phyloP scores from a whole-genome alignment of 2,329 filamentous ascomycete genomes.

The Fusarium xylarioides region DNA sequence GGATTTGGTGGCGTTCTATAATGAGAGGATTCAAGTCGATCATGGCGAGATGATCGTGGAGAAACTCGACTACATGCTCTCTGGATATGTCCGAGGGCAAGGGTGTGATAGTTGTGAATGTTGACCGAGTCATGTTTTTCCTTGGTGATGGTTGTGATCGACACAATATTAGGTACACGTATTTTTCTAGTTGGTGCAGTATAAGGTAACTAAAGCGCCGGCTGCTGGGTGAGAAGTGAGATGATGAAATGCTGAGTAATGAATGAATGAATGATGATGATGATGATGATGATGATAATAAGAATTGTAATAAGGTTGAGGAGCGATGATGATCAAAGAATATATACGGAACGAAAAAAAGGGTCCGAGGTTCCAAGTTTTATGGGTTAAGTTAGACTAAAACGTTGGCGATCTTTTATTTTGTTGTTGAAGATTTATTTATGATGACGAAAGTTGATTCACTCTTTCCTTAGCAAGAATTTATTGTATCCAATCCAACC shows the following conservation, averaged over 20 bases:
- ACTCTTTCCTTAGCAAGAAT: not conserved
- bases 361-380: not conserved
- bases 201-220: not conserved
- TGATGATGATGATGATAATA: not conserved
- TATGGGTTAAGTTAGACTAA: not conserved
- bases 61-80: slow-evolving; percentile 75
- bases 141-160: slow-evolving; percentile 17
- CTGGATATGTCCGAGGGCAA: slow-evolving; percentile 75
- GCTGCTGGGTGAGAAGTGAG: not conserved
- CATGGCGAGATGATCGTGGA: slow-evolving; percentile 83
- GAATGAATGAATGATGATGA: not conserved
- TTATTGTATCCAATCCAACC: not conserved
- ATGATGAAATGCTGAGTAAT: slow-evolving; percentile 10
- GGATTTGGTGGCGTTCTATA: slow-evolving; percentile 73
- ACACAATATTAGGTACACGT: not conserved
- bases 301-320: not conserved
- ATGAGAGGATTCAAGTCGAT: slow-evolving; percentile 89
- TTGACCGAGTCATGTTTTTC: slow-evolving; percentile 53
- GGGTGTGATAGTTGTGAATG: slow-evolving; percentile 82
- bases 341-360: not conserved
- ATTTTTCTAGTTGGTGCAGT: not conserved
- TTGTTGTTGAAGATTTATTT: slow-evolving; percentile 10
- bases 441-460: slow-evolving; percentile 9
- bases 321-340: not conserved
- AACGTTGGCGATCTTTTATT: slow-evolving; percentile 1